Evolutionary conservation across 2,329 filamentous ascomycete species (phyloP), one percentile per base, ranked within the genome.

Genomic region (Volutella citrinella): DNA sequence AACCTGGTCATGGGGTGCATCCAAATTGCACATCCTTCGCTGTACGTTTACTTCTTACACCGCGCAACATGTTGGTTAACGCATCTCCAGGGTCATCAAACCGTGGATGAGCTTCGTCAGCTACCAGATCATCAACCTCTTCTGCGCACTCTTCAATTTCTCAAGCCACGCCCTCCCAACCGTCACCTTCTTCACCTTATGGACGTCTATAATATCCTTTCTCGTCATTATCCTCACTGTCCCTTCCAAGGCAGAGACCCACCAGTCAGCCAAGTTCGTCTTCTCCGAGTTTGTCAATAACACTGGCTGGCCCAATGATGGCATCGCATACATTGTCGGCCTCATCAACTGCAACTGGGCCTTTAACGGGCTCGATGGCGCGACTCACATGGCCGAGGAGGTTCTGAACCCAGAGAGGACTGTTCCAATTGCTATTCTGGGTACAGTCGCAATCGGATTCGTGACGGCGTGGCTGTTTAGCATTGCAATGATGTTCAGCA

Each of bases 271-370:
- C 5, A 20, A 26, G 11, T 38, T 30, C 12, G 31, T 38, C 12
- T 38, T 38, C 12, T 34, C 30, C 10, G 23, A 30, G 7, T 34
- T 34, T n/a, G 27, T 34, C 19, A 38, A 38, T 19, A 15, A 21
- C 6, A 38, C 30, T 0, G 36, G 36, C 7, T 38, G 36, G 36
- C 25, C 30, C 10, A 30, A 15, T 13, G 27, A 34, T 7, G 31
- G 36, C n/a, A 38, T 38, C 12, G 36, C 36, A 22, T 36, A 32
- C 10, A 35, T 42, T 6, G 32, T 39, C 2, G 39, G 39, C 4
- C 19, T 42, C 10, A 42, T 39, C 26, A 42, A 42, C 29, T 19
- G 25, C 10, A 42, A 38, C 21, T 39, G 36, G 35, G 36, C 32
- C 2, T 39, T 39, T 12, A 35, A 35, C 19, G 31, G 35, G 2